Evolutionary conservation across 2,329 filamentous ascomycete species (phyloP), one percentile per base, ranked within the genome.

Genomic region (Sphaerulina vaccinii): DNA sequence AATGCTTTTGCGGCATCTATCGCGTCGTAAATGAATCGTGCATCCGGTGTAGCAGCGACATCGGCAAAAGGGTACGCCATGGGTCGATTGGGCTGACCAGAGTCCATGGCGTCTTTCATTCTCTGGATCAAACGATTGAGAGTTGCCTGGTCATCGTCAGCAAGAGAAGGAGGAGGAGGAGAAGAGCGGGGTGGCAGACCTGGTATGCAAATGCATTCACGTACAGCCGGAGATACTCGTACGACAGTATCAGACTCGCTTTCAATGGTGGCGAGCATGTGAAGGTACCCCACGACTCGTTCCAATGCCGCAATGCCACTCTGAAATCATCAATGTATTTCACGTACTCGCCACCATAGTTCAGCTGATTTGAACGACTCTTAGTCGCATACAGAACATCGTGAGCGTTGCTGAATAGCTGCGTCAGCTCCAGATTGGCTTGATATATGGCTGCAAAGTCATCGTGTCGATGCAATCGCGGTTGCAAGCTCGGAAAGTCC

Each of bases 161-260:
- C 13, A 39, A 42, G 11, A n/a, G 2, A 9, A 47, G 16, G 3
- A n/a, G 4, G 22, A 6, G 8, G n/a, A 13, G 19, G 22, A 10
- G 16, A 1, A 13, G 18, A 24, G n/a, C 11, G 9, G 2, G n/a
- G 15, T 8, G 1, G 16, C 44, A n/a, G 3, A 48, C 45, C 35
- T 85, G 82, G 55, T 85, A 85, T 3, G 83, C 83, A 61, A 85
- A 86, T 0, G 83, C 83, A 51, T 85, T 85, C 55, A 83, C 81
- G 61, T 86, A 86, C 1, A 86, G 74, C 3, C 82, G 77, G 6
- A 86, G 68, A 62, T 85, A 86, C 58, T 85, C 81, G 61, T 84
- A 85, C 0, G 81, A 83, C 38, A 86, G 67, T 32, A 84, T 75
- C 13, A 86, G 67, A 5, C 78, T 83, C 3, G 79, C 77, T 61